Base-by-base conservation (phyloP, 495 filamentous ascomycete genomes). In the Talaromyces nanjingensis region DNA sequence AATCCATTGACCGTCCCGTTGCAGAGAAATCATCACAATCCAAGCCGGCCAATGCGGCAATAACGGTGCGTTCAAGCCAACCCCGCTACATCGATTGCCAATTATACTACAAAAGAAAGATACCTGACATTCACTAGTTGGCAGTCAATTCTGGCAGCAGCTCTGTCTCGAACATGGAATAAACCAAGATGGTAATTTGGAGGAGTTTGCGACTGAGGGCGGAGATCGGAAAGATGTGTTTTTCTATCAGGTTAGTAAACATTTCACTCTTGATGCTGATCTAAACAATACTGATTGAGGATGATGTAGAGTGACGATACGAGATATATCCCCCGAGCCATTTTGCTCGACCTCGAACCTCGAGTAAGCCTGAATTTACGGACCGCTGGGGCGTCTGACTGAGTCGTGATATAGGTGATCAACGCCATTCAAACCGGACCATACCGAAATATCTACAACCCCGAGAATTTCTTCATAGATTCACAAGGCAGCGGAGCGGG, bases 31-130 rank as follows among this genome's bases (percentile, higher is more conserved):
- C 72, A 98, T 98, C 76, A 98, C 96, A 42, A 90, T 98, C 66
- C 94, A 98, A 79, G 93, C 96, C 61, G 94, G 94, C 83, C 94
- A 98, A 76, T 98, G 94, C 85, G 94, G 94, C 83, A 98, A 98
- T 76, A 97, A 92, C 82, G 92, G 92, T 96, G 73, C 80, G 90
- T 87, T 24, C 7, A 20, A 37, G 63, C 66, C 65, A 45, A 65
- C 67, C 65, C 45, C 68, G 70, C 34, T 71, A 65, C 14, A 64
- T 62, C 71, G 9, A 45, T 45, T 5, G 57, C 8, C 45, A 20
- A 49, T 49, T 49, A 18, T 6, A 22, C 5, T 18, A n/a, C 11
- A 27, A 42, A 55, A 27, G 27, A 25, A 37, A 33, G 16, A 4
- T 0, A 55, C 14, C 31, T 55, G 53, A 58, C 31, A 6, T 29